A percentile compares a stretch with the other conserved stretches of the same genome.
Conservation (phyloP, 2,329 filamentous ascomycete genomes). For the Sarocladium oryzae region DNA sequence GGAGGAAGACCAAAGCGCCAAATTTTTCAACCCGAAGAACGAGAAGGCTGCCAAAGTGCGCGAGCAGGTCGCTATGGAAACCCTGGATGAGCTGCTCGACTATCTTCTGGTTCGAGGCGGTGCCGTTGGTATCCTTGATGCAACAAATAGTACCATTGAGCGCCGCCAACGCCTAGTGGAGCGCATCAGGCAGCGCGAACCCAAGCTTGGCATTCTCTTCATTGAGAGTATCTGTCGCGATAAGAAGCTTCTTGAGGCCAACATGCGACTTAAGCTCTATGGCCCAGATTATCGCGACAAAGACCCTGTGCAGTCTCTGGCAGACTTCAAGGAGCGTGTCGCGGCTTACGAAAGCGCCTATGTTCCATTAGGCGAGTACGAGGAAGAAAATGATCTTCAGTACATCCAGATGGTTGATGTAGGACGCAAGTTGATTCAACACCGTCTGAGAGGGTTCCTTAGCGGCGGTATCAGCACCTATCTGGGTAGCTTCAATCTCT, state of each 20-base stretch:
- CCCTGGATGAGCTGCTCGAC: slow-evolving; percentile 83
- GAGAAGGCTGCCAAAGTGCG: slow-evolving; percentile 72
- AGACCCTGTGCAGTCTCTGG: slow-evolving; percentile 76
- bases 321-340: slow-evolving; percentile 89
- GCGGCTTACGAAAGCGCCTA: slow-evolving; percentile 93
- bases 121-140: slow-evolving; percentile 90
- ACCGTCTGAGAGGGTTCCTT: slow-evolving; percentile 86
- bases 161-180: slow-evolving; percentile 79
- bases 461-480: slow-evolving; percentile 91
- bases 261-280: slow-evolving; percentile 94
- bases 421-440: slow-evolving; percentile 85
- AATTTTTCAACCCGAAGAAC: slow-evolving; percentile 91
- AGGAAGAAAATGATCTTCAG: slow-evolving; percentile 84
- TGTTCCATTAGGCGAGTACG: slow-evolving; percentile 80
- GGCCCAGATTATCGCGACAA: slow-evolving; percentile 95
- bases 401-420: slow-evolving; percentile 99
- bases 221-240: slow-evolving; percentile 93
- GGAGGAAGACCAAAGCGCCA: slow-evolving; percentile 61
- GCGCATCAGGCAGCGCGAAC: slow-evolving; percentile 74
- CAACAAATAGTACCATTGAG: slow-evolving; percentile 90
- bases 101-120: slow-evolving; percentile 79
- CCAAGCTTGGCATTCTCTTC: slow-evolving; percentile 85
- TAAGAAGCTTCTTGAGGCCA: slow-evolving; percentile 77
- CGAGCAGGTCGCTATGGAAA: slow-evolving; percentile 88
- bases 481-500: slow-evolving; percentile 92